phyloP scores from a whole-genome alignment of 352 stramenopile genomes.

The Globisporangium alternatum region DNA sequence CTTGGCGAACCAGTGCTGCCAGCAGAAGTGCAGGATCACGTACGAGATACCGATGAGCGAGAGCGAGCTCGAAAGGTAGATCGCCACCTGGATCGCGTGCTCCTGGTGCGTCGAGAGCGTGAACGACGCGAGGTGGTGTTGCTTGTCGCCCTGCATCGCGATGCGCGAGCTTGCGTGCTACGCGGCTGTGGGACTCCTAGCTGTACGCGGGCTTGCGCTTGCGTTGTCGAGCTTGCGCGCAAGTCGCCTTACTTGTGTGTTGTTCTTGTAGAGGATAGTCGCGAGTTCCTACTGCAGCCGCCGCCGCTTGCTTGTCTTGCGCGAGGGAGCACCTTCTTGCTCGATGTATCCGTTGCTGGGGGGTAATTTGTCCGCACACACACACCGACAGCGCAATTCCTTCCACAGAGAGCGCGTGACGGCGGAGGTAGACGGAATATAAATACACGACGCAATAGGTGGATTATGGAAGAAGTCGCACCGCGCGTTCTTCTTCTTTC shows the following conservation, averaged over 20 bases:
- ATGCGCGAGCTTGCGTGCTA: too few relatives aligned
- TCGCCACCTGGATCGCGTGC: conserved; percentile 34
- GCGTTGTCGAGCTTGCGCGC: neutral
- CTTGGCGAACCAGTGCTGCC: conserved; percentile 31
- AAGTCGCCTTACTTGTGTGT: conserved; percentile 3
- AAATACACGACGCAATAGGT: neutral
- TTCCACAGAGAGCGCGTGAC: neutral
- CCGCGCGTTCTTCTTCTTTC: neutral
- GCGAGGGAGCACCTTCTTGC: neutral
- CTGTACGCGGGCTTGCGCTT: neutral
- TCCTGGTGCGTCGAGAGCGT: conserved; percentile 27
- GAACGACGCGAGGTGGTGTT: neutral
- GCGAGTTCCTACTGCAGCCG: neutral
- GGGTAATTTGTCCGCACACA: neutral
- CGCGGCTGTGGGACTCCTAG: too few relatives aligned
- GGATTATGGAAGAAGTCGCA: conserved; percentile 7
- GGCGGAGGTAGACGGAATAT: conserved; percentile 4
- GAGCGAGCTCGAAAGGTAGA: conserved; percentile 43
- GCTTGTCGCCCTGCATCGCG: conserved; percentile 2
- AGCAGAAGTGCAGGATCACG: conserved; percentile 63
- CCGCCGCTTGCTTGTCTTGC: neutral
- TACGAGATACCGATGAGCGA: conserved; percentile 63
- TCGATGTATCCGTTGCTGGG: neutral
- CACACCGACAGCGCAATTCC: neutral
- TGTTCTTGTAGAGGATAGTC: neutral